Evolutionary conservation across 2,329 filamentous ascomycete genomes (phyloP).

Genomic region (Aspergillus glaucus): DNA sequence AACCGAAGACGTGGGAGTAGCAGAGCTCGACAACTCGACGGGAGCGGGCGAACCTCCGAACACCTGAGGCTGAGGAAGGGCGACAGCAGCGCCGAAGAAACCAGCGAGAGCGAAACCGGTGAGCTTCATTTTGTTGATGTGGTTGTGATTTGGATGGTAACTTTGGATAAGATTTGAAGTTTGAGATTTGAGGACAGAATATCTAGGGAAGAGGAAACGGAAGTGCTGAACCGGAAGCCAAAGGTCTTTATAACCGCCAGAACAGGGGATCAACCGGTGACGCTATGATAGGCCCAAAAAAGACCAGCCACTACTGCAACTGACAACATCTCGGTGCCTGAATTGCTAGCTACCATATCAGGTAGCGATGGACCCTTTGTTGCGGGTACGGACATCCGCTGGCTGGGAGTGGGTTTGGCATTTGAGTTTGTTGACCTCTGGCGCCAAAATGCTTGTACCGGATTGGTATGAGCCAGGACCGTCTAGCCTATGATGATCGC

Average conservation of each 20-base stretch:
- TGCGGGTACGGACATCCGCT: not conserved
- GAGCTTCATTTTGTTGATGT: not conserved
- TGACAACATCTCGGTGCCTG: not conserved
- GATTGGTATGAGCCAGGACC: not conserved
- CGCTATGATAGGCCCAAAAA: not conserved
- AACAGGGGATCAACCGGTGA: not conserved
- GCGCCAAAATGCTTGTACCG: not conserved
- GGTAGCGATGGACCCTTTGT: not conserved
- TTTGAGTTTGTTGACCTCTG: not conserved
- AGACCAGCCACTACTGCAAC: not conserved
- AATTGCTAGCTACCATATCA: not conserved
- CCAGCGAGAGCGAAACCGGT: not conserved
- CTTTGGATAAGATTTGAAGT: not conserved
- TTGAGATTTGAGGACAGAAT: not conserved
- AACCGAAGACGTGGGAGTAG: not conserved
- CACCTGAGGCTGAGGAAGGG: not conserved
- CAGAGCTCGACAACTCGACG: not conserved
- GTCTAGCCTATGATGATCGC: not conserved
- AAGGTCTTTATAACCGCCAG: not conserved
- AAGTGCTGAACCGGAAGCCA: not conserved
- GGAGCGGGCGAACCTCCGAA: not conserved
- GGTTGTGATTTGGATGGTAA: not conserved
- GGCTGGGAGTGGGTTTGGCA: not conserved
- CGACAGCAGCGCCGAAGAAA: not conserved
- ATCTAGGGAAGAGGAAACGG: not conserved